A percentile compares a stretch with the other conserved stretches of the same genome.
phyloP scores from a whole-genome alignment of 1,284 basidiomycete species.

The Pisolithus thermaeus region DNA sequence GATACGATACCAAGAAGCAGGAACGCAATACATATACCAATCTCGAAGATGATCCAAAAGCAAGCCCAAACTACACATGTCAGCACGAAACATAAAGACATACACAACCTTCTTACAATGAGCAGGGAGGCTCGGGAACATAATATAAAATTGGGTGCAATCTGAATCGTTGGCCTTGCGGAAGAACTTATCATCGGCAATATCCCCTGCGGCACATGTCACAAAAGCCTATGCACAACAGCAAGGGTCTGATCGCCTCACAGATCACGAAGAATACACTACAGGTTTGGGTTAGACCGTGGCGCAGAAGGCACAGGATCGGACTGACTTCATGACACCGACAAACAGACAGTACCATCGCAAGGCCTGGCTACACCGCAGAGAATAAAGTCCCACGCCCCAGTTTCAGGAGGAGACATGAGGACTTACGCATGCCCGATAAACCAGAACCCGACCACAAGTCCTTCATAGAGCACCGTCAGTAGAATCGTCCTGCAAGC shows the following conservation, averaged over 20 bases:
- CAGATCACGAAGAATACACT: slow-evolving; percentile 76
- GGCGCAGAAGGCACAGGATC: neutral
- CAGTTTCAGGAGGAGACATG: slow-evolving; percentile 16
- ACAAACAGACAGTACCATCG: slow-evolving; percentile 81
- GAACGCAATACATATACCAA: slow-evolving; percentile 63
- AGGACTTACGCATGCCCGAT: slow-evolving; percentile 67
- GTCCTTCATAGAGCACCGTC: slow-evolving; percentile 65
- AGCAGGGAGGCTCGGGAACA: slow-evolving; percentile 61
- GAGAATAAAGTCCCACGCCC: slow-evolving; percentile 4
- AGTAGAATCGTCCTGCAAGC: slow-evolving; percentile 66
- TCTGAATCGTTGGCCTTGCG: slow-evolving; percentile 82
- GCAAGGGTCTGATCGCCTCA: slow-evolving; percentile 31
- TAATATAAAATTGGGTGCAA: slow-evolving; percentile 67
- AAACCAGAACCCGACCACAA: slow-evolving; percentile 82
- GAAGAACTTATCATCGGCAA: slow-evolving; percentile 81
- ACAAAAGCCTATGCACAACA: slow-evolving; percentile 1
- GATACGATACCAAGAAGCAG: slow-evolving; percentile 62
- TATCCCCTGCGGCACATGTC: slow-evolving; percentile 55
- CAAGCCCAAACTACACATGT: slow-evolving; percentile 59
- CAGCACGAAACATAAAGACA: slow-evolving; percentile 1
- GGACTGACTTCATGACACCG: slow-evolving; percentile 74
- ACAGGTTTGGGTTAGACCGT: slow-evolving; percentile 15
- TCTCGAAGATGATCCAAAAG: slow-evolving; percentile 69
- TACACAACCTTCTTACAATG: slow-evolving; percentile 41
- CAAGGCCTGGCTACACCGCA: slow-evolving; percentile 43